Percentiles rank a stretch among this genome's conserved stretches.
These are phyloP conservation scores for Amauroascus verrucosus DNA, from an alignment of 2,329 filamentous ascomycete genomes.

Conservation along the genomic window DNA sequence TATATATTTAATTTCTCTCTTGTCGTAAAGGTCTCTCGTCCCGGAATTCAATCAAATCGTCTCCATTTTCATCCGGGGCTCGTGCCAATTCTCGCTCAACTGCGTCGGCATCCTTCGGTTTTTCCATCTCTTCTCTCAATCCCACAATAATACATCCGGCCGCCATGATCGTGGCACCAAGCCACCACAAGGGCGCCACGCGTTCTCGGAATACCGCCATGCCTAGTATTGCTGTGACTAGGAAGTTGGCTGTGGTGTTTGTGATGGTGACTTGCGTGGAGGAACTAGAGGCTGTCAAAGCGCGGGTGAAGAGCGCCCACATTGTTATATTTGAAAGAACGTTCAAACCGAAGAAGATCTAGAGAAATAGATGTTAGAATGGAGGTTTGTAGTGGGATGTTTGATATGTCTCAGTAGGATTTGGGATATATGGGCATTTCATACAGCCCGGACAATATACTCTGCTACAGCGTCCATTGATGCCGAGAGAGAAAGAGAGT, in stretches of 20 bases:
- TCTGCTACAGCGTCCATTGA: constrained; percentile 34
- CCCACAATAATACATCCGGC: constrained; percentile 55
- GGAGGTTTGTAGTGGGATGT: neutral
- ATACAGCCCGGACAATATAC: constrained; percentile 43
- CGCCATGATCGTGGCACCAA: constrained; percentile 50
- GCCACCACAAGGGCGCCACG: constrained; percentile 50
- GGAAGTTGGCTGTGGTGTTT: constrained; percentile 55
- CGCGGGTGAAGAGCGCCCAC: constrained; percentile 56
- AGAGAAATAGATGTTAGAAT: neutral
- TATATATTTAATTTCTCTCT: neutral
- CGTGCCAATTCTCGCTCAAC: constrained; percentile 6
- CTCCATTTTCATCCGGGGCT: constrained; percentile 7
- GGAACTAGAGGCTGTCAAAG: constrained; percentile 49
- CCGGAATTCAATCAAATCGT: constrained; percentile 8
- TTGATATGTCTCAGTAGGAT: neutral
- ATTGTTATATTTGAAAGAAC: constrained; percentile 53
- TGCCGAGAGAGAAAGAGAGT: constrained; percentile 35
- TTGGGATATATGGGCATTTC: constrained; percentile 20
- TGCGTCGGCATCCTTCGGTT: constrained; percentile 7
- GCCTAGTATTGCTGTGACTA: constrained; percentile 51
- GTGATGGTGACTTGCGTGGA: constrained; percentile 55
- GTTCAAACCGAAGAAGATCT: constrained; percentile 53
- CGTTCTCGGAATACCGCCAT: constrained; percentile 48
- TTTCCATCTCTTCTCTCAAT: constrained; percentile 41
- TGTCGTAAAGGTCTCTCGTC: constrained; percentile 2